Evolutionary conservation across 2,329 filamentous ascomycete genomes (phyloP), one percentile per base, ranked within the genome.

Genomic region (Fusarium sp.): DNA sequence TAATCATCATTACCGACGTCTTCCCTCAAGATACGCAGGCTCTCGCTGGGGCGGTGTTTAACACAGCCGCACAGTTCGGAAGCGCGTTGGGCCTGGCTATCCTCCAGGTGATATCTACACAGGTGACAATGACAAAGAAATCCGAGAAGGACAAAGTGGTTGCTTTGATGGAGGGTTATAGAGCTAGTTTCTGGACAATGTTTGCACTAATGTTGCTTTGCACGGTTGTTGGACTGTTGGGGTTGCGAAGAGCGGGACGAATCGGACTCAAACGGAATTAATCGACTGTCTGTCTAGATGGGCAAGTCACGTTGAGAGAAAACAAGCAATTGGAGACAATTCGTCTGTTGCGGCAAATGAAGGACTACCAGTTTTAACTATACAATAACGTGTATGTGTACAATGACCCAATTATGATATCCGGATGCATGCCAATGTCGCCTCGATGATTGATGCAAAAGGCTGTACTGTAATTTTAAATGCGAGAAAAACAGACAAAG

Each of bases 401-500:
- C 69, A 67, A 12, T 33, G 27, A 17, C 66, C 44, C 20, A n/a
- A 70, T 70, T 70, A 71, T 67, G 57, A 70, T 67, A 71, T 60
- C 67, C 68, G 55, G 24, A 44, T 67, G 35, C 46, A 59, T 55
- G 38, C 36, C 61, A 46, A 55, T 58, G 51, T 40, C 62, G 22
- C 31, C 61, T 46, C 36, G 27, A 57, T 24, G 57, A 51, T 38
- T 51, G 53, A 63, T 67, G 67, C 67, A 70, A 58, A 46, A 63
- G 51, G 67, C 27, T 71, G 58, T 53, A 74, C 27, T 71, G 58
- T 53, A 74, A 66, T 65, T 53, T 61, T 61, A 60, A 67, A 9
- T 33, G 35, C 38, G 62, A 38, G 8, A 10, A 22, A 59, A 31
- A 24, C 53, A 35, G 27, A 36, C 20, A 17, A 29, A 53, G 16